Percentiles rank a stretch among this genome's conserved stretches.
phyloP scores from a whole-genome alignment of 257 asterid genomes.

The Solanum etuberosum region DNA sequence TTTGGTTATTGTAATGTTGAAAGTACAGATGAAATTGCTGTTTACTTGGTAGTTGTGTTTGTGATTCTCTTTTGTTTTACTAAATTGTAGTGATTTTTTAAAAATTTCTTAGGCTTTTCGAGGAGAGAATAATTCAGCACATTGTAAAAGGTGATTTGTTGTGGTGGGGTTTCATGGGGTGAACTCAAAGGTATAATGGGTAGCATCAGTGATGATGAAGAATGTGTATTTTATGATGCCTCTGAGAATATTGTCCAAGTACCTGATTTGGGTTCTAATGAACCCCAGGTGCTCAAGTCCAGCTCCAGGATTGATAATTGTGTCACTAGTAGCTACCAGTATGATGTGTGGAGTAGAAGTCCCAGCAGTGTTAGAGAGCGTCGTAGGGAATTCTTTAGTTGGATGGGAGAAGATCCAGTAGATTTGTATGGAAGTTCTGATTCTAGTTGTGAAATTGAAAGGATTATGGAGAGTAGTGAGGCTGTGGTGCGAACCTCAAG shows the following conservation, averaged over 20 bases:
- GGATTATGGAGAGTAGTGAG: constrained; percentile 35
- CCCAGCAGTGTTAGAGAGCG: constrained; percentile 71
- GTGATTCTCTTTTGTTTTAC: constrained; percentile 21
- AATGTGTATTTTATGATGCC: constrained; percentile 59
- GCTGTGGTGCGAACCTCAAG: constrained; percentile 40
- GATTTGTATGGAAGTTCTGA: constrained; percentile 1
- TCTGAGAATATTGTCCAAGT: constrained; percentile 41
- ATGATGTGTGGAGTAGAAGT: constrained; percentile 53
- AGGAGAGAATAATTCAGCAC: constrained; percentile 32
- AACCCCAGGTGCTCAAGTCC: neutral
- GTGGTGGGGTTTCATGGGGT: constrained; percentile 56
- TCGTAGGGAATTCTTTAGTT: constrained; percentile 39
- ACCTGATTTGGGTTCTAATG: constrained; percentile 18
- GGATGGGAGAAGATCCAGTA: constrained; percentile 29
- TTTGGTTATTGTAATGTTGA: constrained; percentile 9
- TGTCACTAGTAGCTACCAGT: constrained; percentile 17
- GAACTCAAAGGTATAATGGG: constrained; percentile 54
- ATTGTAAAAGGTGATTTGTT: constrained; percentile 37
- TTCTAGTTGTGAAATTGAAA: constrained; percentile 11
- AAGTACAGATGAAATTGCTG: constrained; percentile 3
- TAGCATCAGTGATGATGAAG: constrained; percentile 39
- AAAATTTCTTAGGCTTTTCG: constrained; percentile 28
- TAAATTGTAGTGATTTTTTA: neutral
- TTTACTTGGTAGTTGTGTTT: constrained; percentile 39
- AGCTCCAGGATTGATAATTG: neutral